Evolutionary conservation across 441 rosid genomes (phyloP), one percentile per base, ranked within the genome.

Genomic region (Euphorbia schlechtendalii): DNA sequence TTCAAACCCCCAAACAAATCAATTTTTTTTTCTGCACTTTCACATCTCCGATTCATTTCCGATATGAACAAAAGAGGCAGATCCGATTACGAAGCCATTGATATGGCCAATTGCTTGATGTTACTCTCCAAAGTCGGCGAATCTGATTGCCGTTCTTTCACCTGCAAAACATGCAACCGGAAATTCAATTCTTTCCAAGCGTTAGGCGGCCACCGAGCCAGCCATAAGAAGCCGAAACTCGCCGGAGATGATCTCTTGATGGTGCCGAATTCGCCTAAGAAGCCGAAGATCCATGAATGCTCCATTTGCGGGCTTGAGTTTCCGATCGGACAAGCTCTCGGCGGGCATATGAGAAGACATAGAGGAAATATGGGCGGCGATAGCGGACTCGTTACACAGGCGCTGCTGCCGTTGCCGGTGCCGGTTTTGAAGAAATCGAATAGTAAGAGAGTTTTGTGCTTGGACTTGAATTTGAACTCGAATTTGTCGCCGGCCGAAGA

Each of bases 331-430:
- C 98, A 92, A 85, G 98, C 98, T 0, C 82, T 92, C 0, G 98
- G 98, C 0, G 96, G 98, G 11, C 98, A 92, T 70, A 92, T 92
- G 98, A 84, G 98, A 65, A 76, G 97, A 64, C 98, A 92, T 34
- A 80, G 96, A 53, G 69, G 62, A 59, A 40, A 57, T n/a, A 49
- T 12, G 14, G 20, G 54, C 15, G 73, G 69, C 0, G 14, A 34
- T 38, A 70, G 73, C 43, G 72, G 55, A 27, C 65, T 63, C 63
- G 82, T 66, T 69, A 51, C 76, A 36, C 61, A 25, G 46, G 27
- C 62, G 21, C 73, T 75, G 1, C 68, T 72, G 38, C 82, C 81
- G 3, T 32, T 32, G 34, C 6, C 34, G n/a, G 65, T 76, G 62
- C 77, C 86, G 32, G 81, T 84, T 41, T 57, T 87, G 93, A 86